A percentile compares a stretch with the other conserved stretches of the same genome.
Conservation (phyloP, 108 stramenopile genomes). For the Cyclotella cryptica region DNA sequence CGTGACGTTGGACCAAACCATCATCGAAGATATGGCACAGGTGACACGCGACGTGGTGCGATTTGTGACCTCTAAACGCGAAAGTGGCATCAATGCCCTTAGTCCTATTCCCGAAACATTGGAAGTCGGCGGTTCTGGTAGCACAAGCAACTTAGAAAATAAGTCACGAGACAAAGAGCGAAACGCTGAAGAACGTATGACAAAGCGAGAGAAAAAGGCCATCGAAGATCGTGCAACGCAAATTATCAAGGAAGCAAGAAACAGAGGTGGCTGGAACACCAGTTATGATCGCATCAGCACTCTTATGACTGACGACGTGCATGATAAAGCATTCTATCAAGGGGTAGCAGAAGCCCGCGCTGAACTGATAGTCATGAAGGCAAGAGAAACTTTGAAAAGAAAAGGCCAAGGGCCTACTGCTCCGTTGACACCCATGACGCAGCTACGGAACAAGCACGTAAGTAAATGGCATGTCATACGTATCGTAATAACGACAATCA, state of each 20-base stretch:
- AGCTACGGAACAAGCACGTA: not conserved
- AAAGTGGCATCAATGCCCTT: too few relatives aligned
- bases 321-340: not conserved
- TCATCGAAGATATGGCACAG: too few relatives aligned
- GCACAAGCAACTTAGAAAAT: not conserved
- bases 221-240: constrained; percentile 27
- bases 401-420: not conserved
- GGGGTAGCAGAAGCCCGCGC: constrained; percentile 1
- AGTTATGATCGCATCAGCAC: not conserved
- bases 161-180: not conserved
- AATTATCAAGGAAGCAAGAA: constrained; percentile 30
- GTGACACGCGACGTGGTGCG: too few relatives aligned
- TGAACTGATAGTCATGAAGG: not conserved
- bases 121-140: too few relatives aligned
- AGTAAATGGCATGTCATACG: not conserved
- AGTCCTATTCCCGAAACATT: too few relatives aligned
- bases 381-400: not conserved
- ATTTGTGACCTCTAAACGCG: too few relatives aligned
- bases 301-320: too few relatives aligned
- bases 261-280: not conserved
- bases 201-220: not conserved
- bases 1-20: too few relatives aligned
- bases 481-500: too few relatives aligned
- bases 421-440: not conserved
- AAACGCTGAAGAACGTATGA: not conserved